A percentile compares a stretch with the other conserved stretches of the same genome.
These are phyloP conservation scores for Chlamydomonas sp. DNA, from an alignment of 139 green algal genomes.

Conservation along the genomic window DNA sequence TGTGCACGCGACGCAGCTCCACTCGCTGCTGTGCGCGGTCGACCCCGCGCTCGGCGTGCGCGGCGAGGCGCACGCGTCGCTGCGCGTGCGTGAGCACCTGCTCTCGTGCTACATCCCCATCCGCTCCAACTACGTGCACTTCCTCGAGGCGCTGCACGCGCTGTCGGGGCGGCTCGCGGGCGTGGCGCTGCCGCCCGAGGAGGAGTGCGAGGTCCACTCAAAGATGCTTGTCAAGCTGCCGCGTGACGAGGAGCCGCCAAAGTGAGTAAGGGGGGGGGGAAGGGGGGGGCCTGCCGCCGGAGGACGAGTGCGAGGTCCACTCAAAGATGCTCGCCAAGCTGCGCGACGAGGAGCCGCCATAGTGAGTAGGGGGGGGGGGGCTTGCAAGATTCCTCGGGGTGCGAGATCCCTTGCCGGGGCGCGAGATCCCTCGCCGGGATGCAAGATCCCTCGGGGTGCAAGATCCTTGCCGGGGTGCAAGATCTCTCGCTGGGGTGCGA, in stretches of 20 bases:
- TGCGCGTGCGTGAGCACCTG: conserved; percentile 32
- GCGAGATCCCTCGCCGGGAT: too few species aligned
- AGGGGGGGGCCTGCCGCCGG: conserved; percentile 26
- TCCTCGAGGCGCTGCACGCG: conserved; percentile 56
- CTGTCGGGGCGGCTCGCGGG: conserved; percentile 48
- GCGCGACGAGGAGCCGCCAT: conserved; percentile 3
- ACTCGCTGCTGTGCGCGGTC: not conserved
- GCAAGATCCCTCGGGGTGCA: too few species aligned
- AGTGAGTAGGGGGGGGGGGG: conserved; percentile 40
- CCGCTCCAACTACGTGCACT: conserved; percentile 20
- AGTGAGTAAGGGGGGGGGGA: conserved; percentile 41
- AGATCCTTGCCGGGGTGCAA: too few species aligned
- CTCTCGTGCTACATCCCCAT: conserved; percentile 42
- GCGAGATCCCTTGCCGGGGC: too few species aligned
- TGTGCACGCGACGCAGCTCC: not conserved
- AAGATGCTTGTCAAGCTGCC: conserved; percentile 6
- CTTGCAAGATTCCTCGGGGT: too few species aligned
- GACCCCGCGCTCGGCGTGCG: conserved; percentile 6
- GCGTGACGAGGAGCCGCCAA: conserved; percentile 1
- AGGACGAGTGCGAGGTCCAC: conserved; percentile 16
- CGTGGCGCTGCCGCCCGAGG: conserved; percentile 21
- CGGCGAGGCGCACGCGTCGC: not conserved
- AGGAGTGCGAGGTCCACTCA: conserved; percentile 15
- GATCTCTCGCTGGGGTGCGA: too few species aligned
- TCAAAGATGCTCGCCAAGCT: not conserved